A percentile compares a stretch with the other conserved stretches of the same genome.
Conservation (phyloP, 1,139 yeast genomes). For the Suhomyces taliae region DNA sequence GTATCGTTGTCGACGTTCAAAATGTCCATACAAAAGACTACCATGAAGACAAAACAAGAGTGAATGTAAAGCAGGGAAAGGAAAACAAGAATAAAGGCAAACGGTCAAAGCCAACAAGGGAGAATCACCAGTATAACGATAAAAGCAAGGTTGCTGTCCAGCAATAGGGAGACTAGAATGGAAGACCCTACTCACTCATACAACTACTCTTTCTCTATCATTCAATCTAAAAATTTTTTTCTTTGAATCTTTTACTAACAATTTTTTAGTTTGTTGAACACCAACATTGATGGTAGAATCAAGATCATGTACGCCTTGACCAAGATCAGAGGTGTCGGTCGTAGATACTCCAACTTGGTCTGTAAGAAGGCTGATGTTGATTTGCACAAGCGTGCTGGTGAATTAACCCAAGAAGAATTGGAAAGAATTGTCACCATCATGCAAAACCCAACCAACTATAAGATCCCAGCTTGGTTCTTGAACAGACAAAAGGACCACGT, state of each 20-base stretch:
- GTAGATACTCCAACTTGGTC: conserved; percentile 99
- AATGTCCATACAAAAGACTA: no score
- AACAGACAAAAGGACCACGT: conserved; percentile 99
- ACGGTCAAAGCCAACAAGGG: no score
- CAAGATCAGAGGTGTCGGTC: conserved; percentile 99
- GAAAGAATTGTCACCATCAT: conserved; percentile 99
- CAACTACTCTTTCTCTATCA: neutral
- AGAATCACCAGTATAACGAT: no score
- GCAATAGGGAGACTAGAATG: no score
- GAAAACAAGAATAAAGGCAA: no score
- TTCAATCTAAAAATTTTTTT: neutral
- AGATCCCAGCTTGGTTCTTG: conserved; percentile 99
- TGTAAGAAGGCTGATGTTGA: conserved; percentile 99
- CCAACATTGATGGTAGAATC: conserved; percentile 99
- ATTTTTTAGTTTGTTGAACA: conserved; percentile 86
- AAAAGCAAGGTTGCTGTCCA: no score
- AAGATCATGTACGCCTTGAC: conserved; percentile 99
- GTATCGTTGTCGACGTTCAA: neutral
- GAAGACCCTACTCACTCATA: no score
- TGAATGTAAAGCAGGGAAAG: no score
- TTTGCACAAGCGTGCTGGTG: conserved; percentile 99
- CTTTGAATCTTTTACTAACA: conserved; percentile 5
- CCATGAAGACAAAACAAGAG: no score
- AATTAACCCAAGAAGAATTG: conserved; percentile 99
- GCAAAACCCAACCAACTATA: conserved; percentile 99